These are phyloP conservation scores for Gastrolobium villosum DNA, from an alignment of 306 rosid species.

Conservation along the genomic window DNA sequence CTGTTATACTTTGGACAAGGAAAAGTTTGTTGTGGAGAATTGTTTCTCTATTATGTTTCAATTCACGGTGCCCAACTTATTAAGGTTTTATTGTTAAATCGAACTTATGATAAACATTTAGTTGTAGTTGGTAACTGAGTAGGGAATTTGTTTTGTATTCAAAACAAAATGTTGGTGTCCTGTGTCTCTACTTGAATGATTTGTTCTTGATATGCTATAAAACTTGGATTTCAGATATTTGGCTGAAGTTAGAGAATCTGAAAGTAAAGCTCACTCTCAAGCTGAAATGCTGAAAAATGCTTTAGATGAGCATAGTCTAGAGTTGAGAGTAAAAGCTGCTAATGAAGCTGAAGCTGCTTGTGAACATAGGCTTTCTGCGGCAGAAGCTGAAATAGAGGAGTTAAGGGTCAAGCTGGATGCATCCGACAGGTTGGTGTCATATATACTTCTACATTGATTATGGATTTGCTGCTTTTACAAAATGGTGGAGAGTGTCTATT, in stretches of 20 bases:
- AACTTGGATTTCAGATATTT: conserved; percentile 66
- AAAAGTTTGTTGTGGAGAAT: conserved; percentile 26
- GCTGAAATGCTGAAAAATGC: conserved; percentile 83
- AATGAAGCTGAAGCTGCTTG: conserved; percentile 96
- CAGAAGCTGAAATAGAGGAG: conserved; percentile 86
- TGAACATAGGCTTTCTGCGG: conserved; percentile 84
- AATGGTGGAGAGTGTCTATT: conserved; percentile 28
- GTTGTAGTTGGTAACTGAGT: conserved; percentile 30
- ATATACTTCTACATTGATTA: conserved; percentile 19
- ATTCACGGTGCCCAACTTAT: conserved; percentile 26
- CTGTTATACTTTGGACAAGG: conserved; percentile 9
- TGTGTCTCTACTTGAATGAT: conserved; percentile 36
- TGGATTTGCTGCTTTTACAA: conserved; percentile 40
- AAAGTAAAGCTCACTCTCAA: conserved; percentile 75
- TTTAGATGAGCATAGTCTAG: conserved; percentile 92
- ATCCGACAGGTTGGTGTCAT: conserved; percentile 74
- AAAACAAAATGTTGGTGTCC: conserved; percentile 18
- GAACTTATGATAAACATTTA: conserved; percentile 33
- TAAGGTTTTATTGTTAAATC: conserved; percentile 38
- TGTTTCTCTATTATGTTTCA: conserved; percentile 16
- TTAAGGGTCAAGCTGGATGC: conserved; percentile 76
- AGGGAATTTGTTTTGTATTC: conserved; percentile 25
- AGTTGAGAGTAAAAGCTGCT: conserved; percentile 95
- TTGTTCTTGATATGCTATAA: conserved; percentile 44
- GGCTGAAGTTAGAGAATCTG: conserved; percentile 85